These are phyloP conservation scores for Arxiozyma slooffiae DNA, from an alignment of 1,139 yeast species.

Conservation along the genomic window DNA sequence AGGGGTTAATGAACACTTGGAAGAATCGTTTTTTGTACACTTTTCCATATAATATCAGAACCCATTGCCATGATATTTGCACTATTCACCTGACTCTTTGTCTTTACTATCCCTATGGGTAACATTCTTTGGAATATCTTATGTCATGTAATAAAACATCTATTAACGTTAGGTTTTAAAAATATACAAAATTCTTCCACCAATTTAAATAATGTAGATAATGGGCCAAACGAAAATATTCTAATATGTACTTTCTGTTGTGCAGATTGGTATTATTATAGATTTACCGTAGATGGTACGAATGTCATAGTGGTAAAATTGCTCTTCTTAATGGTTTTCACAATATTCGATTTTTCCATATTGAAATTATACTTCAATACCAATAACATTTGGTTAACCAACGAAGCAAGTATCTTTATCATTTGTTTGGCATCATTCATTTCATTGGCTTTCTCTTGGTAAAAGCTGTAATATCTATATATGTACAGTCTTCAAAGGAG, in stretches of 20 bases:
- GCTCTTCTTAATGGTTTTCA: constrained; percentile 68
- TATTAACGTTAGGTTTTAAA: constrained; percentile 49
- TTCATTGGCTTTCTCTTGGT: constrained; percentile 94
- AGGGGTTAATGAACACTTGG: constrained; percentile 90
- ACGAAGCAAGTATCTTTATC: constrained; percentile 50
- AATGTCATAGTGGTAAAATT: constrained; percentile 85
- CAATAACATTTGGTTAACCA: constrained; percentile 44
- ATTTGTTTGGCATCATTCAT: constrained; percentile 75
- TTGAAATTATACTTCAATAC: constrained; percentile 45
- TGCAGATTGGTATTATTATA: constrained; percentile 84
- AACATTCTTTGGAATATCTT: constrained; percentile 59
- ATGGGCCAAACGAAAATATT: constrained; percentile 33
- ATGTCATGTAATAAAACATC: constrained; percentile 80
- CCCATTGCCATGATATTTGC: constrained; percentile 56
- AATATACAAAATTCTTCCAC: constrained; percentile 14
- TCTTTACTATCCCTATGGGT: constrained; percentile 90
- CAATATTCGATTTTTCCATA: constrained; percentile 67
- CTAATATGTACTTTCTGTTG: constrained; percentile 82
- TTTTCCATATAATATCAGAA: constrained; percentile 58
- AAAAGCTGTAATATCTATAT: constrained; percentile 97
- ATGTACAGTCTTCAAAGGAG: constrained; percentile 99
- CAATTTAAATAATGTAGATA: not conserved
- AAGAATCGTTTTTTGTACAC: constrained; percentile 67
- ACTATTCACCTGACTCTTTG: constrained; percentile 65
- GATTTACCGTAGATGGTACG: constrained; percentile 93